phyloP scores from a whole-genome alignment of 345 rosid genomes.

The Schrenkiella parvula region DNA sequence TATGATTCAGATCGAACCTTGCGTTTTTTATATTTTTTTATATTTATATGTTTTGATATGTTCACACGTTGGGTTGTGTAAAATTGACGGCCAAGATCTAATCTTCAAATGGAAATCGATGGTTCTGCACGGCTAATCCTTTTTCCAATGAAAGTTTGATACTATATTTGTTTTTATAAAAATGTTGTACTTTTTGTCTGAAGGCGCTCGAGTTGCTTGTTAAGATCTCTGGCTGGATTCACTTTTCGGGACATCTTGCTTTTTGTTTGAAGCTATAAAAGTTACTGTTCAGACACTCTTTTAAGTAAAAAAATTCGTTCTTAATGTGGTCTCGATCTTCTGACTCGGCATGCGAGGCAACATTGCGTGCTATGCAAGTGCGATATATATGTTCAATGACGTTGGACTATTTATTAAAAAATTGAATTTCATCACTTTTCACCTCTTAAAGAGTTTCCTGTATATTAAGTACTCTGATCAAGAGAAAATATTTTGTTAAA shows the following conservation, averaged over 20 bases:
- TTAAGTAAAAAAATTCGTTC: too few relatives aligned
- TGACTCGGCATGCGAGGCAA: too few relatives aligned
- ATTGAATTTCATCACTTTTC: neutral
- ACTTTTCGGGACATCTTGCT: constrained; percentile 10
- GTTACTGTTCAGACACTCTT: constrained; percentile 4
- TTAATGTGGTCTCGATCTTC: too few relatives aligned
- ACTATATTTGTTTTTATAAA: neutral
- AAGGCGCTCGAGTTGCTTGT: constrained; percentile 15
- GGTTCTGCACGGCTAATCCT: constrained; percentile 33
- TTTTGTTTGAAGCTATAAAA: neutral
- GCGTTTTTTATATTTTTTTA: neutral
- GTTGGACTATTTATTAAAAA: neutral
- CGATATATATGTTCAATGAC: neutral
- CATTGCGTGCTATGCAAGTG: neutral
- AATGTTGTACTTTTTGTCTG: constrained; percentile 16
- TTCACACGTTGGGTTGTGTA: constrained; percentile 34
- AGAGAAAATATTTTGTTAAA: neutral
- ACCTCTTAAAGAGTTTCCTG: neutral
- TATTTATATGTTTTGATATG: constrained; percentile 7
- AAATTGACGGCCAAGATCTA: constrained; percentile 32
- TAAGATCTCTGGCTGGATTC: constrained; percentile 23
- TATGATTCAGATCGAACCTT: constrained; percentile 29
- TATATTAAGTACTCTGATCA: neutral
- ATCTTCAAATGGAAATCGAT: constrained; percentile 20
- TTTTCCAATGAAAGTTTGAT: neutral